Base-by-base conservation (phyloP, 2,329 filamentous ascomycete genomes). In the Lachnellula arida region DNA sequence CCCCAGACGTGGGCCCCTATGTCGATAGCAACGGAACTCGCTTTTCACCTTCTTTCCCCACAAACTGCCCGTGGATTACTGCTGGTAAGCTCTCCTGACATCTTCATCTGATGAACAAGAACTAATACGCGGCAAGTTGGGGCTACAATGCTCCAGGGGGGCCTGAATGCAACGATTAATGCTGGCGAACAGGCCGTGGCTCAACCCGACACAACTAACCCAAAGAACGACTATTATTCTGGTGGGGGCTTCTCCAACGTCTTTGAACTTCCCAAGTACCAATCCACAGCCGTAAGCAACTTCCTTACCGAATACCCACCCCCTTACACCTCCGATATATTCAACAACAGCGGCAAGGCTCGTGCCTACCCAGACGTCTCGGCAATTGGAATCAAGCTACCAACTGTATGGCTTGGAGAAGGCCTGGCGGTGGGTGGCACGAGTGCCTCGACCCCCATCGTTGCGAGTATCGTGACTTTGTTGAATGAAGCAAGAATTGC, bases 31-130 rank as follows among this genome's bases (percentile, higher is more conserved):
- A 55, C 55, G 64, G 42, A 50, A 58, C 42, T 40, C 44, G 53
- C 15, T 63, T 54, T 49, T 57, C 56, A 2, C 77, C 84, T 2
- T 78, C 76, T 1, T 89, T 89, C 70, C 86, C 86, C 0, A 79
- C 78, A 0, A 79, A 79, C 0, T 89, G 86, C 63, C 86, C 85
- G 0, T 89, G 80, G 68, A 79, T 88, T 15, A 88, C 86, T 1
- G 72, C 78, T 5, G 79, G 88, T 4, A 85, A 86, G 46, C 51
- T 14, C 48, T 23, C n/a, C 19, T 35, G 1, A 7, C 44, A 40
- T 17, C 12, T 17, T 46, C n/a, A 25, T 7, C 22, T 17, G 11
- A 28, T 32, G 2, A 48, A n/a, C 32, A n/a, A 53, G 37, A 40
- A 40, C 19, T 55, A 42, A 55, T 35, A 44, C 22, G 6, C 25